Evolutionary conservation across 129 eudicot species (phyloP).

Genomic region (Deinandra increscens): DNA sequence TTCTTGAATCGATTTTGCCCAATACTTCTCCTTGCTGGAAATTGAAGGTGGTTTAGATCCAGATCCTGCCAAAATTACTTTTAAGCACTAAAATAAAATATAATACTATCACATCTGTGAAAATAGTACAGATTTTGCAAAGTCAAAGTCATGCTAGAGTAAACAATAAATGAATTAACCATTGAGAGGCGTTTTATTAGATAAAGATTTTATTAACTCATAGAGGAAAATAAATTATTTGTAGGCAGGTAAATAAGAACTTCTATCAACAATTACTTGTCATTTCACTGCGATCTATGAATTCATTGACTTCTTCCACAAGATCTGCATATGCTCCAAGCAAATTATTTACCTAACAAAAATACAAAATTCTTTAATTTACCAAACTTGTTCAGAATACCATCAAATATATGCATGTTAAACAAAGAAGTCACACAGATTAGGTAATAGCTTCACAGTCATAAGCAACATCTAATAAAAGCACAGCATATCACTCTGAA

Average conservation of each 20-base stretch:
- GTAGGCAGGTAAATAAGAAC: slow-evolving; percentile 18
- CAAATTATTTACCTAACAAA: slow-evolving; percentile 58
- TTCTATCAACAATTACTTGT: slow-evolving; percentile 40
- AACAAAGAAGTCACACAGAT: slow-evolving; percentile 5
- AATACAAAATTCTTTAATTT: slow-evolving; percentile 23
- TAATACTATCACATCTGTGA: slow-evolving; percentile 15
- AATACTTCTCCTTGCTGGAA: slow-evolving; percentile 61
- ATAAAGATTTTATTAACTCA: slow-evolving; percentile 12
- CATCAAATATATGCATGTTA: slow-evolving; percentile 16
- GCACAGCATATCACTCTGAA: slow-evolving; percentile 16
- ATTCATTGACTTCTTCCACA: slow-evolving; percentile 73
- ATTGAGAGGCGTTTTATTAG: slow-evolving; percentile 13
- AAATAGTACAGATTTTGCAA: slow-evolving; percentile 10
- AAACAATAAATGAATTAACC: slow-evolving; percentile 3
- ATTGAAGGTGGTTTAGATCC: slow-evolving; percentile 18
- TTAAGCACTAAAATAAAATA: slow-evolving; percentile 14
- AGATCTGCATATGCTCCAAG: slow-evolving; percentile 71
- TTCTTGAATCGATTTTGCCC: slow-evolving; percentile 86
- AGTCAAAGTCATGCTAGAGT: slow-evolving; percentile 18
- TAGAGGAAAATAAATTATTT: slow-evolving; percentile 11
- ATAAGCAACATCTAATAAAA: slow-evolving; percentile 12
- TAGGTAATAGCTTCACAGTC: neutral
- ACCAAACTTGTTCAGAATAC: slow-evolving; percentile 19
- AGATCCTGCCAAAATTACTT: slow-evolving; percentile 23
- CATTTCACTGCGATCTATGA: slow-evolving; percentile 63